Evolutionary conservation across 2,329 filamentous ascomycete genomes (phyloP), one percentile per base, ranked within the genome.

Genomic region (Parastagonospora nodorum): DNA sequence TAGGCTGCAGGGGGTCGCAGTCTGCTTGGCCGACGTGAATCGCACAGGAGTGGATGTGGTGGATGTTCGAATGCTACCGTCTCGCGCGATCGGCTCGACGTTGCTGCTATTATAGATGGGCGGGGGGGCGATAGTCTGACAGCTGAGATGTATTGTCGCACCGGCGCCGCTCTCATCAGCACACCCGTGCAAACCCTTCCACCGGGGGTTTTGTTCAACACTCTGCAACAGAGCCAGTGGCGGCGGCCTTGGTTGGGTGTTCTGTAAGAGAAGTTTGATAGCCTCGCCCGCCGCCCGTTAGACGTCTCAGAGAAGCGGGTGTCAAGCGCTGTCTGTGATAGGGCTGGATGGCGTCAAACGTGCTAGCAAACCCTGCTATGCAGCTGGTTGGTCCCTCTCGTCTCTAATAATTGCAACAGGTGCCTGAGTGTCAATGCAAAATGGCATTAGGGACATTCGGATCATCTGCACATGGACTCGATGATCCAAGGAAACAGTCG

Each of bases 271-370:
- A 60, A 62, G 58, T 56, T 57, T 54, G 19, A 58, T 48, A 55
- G 57, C 58, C 47, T 52, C 53, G 52, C 32, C 51, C 49, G 51
- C 60, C 58, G 53, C 58, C 58, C 57, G 57, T 60, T 66, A 52
- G 60, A 61, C 54, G 55, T 67, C 61, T 64, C 57, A 60, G 39
- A 56, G 45, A 52, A 46, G 54, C 60, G 51, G 43, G 54, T 48
- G 48, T 50, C 45, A 52, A 48, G 53, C 46, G 53, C 47, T 57
- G 47, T 45, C 42, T 55, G 47, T 65, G 58, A 66, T 61, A 63
- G 60, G 64, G 53, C 51, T 55, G 51, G 51, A 44, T 27, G 33
- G 42, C 44, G 43, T 48, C 32, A 44, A 42, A 15, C 29, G 30
- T 35, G 16, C 45, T 35, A 42, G 45, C 14, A 45, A 53, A 47